Base-by-base conservation (phyloP, 176 grass and related monocot species). In the Calamus simplicifolius region DNA sequence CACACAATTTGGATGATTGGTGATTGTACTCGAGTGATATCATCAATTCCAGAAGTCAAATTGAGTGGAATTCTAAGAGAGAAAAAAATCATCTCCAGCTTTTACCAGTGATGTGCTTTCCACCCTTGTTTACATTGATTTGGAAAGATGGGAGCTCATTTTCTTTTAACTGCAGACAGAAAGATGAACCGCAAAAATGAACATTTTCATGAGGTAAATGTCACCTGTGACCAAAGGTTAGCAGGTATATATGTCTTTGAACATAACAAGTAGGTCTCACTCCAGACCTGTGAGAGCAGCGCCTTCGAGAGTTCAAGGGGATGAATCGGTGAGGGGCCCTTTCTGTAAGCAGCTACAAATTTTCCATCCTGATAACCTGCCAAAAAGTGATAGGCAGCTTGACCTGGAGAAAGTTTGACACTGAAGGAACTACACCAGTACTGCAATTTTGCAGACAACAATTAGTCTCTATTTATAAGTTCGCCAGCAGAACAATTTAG, bases 301-400 rank as follows among this genome's bases (percentile, higher is more conserved):
- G 87, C 86, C 74, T 69, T 78, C 57, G 87, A 81, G 29, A 97
- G 75, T 16, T 81, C 72, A 74, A 82, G 63, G 4, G 61, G 81
- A 49, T 91, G 72, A 49, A 80, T 69, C 63, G 83, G 75, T 27
- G 75, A 88, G 13, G 81, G 80, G 1, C 16, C 65, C 27, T 57
- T 83, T 54, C 43, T 80, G 78, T 91, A 97, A 52, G 59, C 77
- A 48, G 81, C 75, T 29, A 82, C 19, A 58, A 97, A 97, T 82
- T 80, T 91, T 43, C 87, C 92, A 53, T 97, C 84, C 8, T 82
- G 48, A 50, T 85, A 91, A 51, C 92, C 87, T 28, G 73, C 87
- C 79, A 97, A 91, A 75, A 88, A 97, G 62, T 97, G 87, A 54
- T 88, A 97, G 6, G 81, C 75, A 77, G 83, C 83, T 76, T 85